Percentiles rank a stretch among this genome's conserved stretches.
Conservation (phyloP, 73 alveolate species). For the Stentor coeruleus region DNA sequence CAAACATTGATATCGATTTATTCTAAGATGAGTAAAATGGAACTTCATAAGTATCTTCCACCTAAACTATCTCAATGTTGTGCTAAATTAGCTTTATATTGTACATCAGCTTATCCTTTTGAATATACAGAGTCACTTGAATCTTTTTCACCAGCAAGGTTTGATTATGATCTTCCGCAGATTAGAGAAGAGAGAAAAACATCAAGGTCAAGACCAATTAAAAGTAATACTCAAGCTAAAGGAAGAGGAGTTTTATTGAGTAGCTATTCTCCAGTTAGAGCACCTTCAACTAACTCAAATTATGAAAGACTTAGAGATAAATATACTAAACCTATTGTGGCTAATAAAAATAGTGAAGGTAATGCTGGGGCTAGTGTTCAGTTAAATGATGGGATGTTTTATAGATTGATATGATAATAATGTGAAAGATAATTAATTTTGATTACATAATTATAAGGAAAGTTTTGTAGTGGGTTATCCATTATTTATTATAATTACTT, state of each 20-base stretch:
- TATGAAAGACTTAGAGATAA: not conserved
- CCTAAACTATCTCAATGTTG: constrained; percentile 10
- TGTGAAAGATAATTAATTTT: not conserved
- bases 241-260: not conserved
- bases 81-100: not conserved
- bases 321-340: not conserved
- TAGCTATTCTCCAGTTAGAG: constrained; percentile 13
- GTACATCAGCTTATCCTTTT: not conserved
- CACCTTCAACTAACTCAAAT: not conserved
- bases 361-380: not conserved
- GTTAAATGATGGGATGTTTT: not conserved
- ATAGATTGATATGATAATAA: not conserved
- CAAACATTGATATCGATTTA: not conserved
- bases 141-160: not conserved
- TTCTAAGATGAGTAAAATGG: not conserved
- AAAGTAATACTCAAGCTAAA: not conserved
- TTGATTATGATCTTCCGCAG: not conserved
- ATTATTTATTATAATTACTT: too few species aligned
- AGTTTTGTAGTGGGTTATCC: too few species aligned
- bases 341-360: not conserved
- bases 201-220: not conserved
- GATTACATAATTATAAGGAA: too few species aligned
- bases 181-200: not conserved
- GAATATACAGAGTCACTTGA: not conserved
- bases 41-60: not conserved